These are phyloP conservation scores for Persicaria maculosa DNA, from an alignment of 148 eudicot genomes.

Conservation along the genomic window DNA sequence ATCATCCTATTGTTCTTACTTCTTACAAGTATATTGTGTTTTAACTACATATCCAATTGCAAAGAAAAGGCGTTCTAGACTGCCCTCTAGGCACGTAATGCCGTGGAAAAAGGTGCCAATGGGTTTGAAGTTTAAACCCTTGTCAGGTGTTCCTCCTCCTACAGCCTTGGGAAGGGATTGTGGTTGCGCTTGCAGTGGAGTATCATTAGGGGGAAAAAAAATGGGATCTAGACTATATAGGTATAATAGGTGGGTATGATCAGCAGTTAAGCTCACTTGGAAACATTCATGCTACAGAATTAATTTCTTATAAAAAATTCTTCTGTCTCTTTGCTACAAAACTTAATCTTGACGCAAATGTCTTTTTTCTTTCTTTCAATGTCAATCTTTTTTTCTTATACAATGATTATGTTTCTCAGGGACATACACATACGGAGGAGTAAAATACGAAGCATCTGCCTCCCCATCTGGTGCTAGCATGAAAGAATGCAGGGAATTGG, in stretches of 20 bases:
- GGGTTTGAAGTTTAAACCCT: not conserved
- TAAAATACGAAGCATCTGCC: slow-evolving; percentile 37
- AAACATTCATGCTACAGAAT: not conserved
- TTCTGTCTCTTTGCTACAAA: not conserved
- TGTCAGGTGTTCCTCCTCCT: not conserved
- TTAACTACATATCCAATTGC: not conserved
- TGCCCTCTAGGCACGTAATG: not conserved
- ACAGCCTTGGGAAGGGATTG: not conserved
- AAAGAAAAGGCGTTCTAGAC: not conserved
- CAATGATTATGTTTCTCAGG: slow-evolving; percentile 29
- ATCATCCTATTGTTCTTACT: not conserved
- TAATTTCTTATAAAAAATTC: not conserved
- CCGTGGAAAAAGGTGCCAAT: not conserved
- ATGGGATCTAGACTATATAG: not conserved
- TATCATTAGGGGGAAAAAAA: not conserved
- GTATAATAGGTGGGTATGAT: not conserved
- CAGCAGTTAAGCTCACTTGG: not conserved
- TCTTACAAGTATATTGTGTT: not conserved
- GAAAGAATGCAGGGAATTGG: slow-evolving; percentile 43
- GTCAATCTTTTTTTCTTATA: not conserved
- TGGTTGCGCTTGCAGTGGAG: not conserved
- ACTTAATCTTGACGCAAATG: not conserved
- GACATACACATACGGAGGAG: slow-evolving; percentile 70
- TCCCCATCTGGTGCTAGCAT: slow-evolving; percentile 59
- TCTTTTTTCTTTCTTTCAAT: not conserved